These are phyloP conservation scores for Hirsutella rhossiliensis DNA, from an alignment of 2,329 filamentous ascomycete species.

Conservation along the genomic window DNA sequence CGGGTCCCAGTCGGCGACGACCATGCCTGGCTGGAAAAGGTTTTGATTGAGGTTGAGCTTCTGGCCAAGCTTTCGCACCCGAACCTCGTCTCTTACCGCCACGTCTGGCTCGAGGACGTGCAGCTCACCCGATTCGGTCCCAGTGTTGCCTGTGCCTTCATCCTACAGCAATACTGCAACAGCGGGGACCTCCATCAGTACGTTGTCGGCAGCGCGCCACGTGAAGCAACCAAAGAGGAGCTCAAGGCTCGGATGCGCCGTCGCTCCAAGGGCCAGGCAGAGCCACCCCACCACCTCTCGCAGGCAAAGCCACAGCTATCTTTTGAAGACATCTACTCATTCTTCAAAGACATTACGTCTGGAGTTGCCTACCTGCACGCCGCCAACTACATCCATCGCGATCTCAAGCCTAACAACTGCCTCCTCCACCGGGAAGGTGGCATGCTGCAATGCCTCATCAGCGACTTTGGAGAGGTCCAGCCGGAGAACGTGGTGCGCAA, in stretches of 20 bases:
- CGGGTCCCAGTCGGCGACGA: constrained; percentile 91
- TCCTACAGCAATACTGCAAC: constrained; percentile 96
- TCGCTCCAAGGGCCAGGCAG: constrained; percentile 64
- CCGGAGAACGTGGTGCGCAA: constrained; percentile 68
- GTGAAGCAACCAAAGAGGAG: constrained; percentile 63
- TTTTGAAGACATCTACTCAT: constrained; percentile 91
- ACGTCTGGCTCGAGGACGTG: constrained; percentile 92
- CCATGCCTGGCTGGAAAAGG: constrained; percentile 88
- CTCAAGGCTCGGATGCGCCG: constrained; percentile 80
- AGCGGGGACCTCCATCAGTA: constrained; percentile 82
- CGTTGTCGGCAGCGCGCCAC: constrained; percentile 56
- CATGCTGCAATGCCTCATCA: constrained; percentile 72
- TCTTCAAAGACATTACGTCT: constrained; percentile 91
- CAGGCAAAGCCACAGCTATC: constrained; percentile 33
- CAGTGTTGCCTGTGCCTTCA: constrained; percentile 88
- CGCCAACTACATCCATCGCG: constrained; percentile 89
- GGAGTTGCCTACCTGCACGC: constrained; percentile 81
- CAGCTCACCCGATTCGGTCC: constrained; percentile 78
- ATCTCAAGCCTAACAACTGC: constrained; percentile 94
- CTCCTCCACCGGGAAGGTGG: constrained; percentile 67
- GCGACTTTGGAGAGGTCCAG: constrained; percentile 96
- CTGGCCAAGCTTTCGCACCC: constrained; percentile 86
- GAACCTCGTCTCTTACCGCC: constrained; percentile 90
- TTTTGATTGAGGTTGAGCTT: constrained; percentile 85
- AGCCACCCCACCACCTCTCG: constrained; percentile 42